phyloP scores from a whole-genome alignment of 2,329 filamentous ascomycete genomes.

The Colletotrichum gloeosporioides region DNA sequence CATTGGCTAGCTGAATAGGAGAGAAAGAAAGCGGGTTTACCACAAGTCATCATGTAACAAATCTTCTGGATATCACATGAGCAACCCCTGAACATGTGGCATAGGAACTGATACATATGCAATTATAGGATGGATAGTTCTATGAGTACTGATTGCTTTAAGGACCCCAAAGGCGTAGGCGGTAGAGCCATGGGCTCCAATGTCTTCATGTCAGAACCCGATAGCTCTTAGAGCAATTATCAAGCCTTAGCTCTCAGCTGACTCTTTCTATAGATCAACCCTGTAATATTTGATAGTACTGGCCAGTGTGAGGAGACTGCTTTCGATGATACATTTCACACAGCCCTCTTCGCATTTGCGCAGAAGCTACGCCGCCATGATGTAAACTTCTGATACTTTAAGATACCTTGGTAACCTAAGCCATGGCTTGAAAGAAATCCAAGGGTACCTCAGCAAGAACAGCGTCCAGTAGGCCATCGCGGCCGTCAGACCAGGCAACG shows the following conservation, averaged over 20 bases:
- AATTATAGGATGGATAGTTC: background rate
- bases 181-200: background rate
- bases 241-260: background rate
- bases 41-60: background rate
- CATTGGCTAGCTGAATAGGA: background rate
- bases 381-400: background rate
- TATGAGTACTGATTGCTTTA: background rate
- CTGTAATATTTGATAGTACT: background rate
- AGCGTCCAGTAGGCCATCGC: background rate
- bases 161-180: background rate
- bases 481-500: background rate
- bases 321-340: background rate
- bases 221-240: rapidly evolving
- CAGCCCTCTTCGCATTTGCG: background rate
- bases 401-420: background rate
- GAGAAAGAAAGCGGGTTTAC: background rate
- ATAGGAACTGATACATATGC: background rate
- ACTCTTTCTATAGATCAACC: background rate
- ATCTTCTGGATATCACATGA: background rate
- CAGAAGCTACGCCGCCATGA: background rate
- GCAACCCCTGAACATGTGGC: background rate
- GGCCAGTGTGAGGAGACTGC: background rate
- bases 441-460: background rate
- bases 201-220: background rate
- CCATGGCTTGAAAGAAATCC: background rate